Conservation (phyloP, 768 basidiomycete genomes). For the Kwoniella sp. region DNA sequence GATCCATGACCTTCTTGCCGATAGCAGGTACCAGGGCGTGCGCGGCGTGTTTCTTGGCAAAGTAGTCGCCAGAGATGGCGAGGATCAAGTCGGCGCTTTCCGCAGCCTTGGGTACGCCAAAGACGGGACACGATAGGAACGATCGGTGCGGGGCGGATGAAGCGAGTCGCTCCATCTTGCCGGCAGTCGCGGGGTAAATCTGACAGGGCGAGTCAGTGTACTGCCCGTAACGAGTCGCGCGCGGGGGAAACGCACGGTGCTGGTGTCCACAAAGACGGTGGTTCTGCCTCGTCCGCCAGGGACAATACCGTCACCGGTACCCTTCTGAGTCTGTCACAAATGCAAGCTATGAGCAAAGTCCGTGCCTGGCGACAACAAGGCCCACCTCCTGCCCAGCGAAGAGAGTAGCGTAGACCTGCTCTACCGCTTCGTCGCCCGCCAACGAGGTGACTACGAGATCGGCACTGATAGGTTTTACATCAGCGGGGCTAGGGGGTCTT, state of each 20-base stretch:
- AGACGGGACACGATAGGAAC: slow-evolving; percentile 72
- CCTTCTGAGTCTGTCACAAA: slow-evolving; percentile 12
- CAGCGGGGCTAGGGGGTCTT: not conserved
- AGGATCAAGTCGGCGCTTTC: slow-evolving; percentile 64
- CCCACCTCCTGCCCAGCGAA: slow-evolving; percentile 60
- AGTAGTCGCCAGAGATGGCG: slow-evolving; percentile 73
- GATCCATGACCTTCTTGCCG: slow-evolving; percentile 65
- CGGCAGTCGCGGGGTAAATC: slow-evolving; percentile 49
- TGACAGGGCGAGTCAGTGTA: not conserved
- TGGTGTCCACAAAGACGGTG: slow-evolving; percentile 81
- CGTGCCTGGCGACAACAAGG: not conserved
- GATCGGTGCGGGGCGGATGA: slow-evolving; percentile 59
- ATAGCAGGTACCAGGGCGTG: slow-evolving; percentile 74
- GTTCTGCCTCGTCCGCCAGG: slow-evolving; percentile 46
- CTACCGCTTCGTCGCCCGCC: slow-evolving; percentile 66
- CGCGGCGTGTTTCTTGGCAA: slow-evolving; percentile 74
- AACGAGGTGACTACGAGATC: slow-evolving; percentile 75
- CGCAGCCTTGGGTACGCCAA: slow-evolving; percentile 64
- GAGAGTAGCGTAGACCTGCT: slow-evolving; percentile 61
- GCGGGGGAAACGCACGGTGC: slow-evolving; percentile 62
- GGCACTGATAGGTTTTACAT: slow-evolving; percentile 54
- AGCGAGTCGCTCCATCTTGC: slow-evolving; percentile 61
- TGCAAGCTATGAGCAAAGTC: not conserved
- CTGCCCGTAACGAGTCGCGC: too few relatives aligned
- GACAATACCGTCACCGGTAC: slow-evolving; percentile 49